phyloP scores from a whole-genome alignment of 1,284 basidiomycete genomes.

The Flammula alnicola region DNA sequence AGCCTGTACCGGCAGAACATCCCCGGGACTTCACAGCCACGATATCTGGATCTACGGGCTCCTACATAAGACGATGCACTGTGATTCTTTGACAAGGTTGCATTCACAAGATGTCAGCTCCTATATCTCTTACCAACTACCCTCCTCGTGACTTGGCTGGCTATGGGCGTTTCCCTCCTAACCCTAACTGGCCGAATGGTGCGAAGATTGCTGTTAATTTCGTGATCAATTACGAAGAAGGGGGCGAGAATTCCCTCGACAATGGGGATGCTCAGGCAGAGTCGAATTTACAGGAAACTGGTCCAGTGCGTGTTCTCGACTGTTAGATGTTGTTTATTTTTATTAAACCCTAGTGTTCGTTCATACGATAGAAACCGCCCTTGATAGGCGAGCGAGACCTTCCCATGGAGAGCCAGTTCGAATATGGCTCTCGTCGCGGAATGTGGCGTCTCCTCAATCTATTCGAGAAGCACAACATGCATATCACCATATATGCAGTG shows the following conservation, averaged over 20 bases:
- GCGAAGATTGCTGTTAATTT: conserved; percentile 22
- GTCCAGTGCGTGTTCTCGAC: conserved; percentile 9
- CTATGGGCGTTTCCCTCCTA: conserved; percentile 19
- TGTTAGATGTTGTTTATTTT: background rate
- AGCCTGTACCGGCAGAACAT: too few relatives aligned
- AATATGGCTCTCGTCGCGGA: conserved; percentile 21
- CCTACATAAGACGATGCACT: too few relatives aligned
- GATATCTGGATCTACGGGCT: too few relatives aligned
- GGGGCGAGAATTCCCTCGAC: conserved; percentile 21
- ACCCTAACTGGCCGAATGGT: conserved; percentile 22
- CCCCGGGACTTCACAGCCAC: too few relatives aligned
- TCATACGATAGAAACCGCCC: conserved; percentile 13
- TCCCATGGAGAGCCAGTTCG: conserved; percentile 22
- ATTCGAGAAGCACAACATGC: conserved; percentile 20
- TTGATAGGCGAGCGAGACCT: conserved; percentile 17
- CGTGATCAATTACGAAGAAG: conserved; percentile 23
- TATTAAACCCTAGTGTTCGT: background rate
- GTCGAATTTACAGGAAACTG: conserved; percentile 15
- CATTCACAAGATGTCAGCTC: background rate
- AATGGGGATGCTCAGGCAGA: conserved; percentile 21
- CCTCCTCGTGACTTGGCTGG: conserved; percentile 17
- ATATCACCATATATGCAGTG: conserved; percentile 19
- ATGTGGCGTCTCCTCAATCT: conserved; percentile 22
- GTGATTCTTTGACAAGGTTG: too few relatives aligned
- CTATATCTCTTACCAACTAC: conserved; percentile 15